Evolutionary conservation across 2,329 filamentous ascomycete species (phyloP).

Genomic region (Exophiala phaeomuriformis): DNA sequence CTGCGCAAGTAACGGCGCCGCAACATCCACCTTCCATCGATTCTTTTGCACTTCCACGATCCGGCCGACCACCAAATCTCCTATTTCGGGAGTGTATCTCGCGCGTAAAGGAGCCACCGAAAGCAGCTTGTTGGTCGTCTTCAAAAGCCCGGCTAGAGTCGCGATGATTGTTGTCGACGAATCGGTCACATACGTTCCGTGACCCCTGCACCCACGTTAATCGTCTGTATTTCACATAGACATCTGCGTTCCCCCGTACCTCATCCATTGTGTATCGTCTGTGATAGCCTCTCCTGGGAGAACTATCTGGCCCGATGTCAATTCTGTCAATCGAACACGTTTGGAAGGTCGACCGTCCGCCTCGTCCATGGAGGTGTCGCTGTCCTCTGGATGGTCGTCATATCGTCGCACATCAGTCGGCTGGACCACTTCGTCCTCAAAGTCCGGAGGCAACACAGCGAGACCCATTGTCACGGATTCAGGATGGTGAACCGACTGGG

Average conservation of each 20-base stretch:
- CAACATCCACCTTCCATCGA: conserved; percentile 92
- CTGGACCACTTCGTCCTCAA: conserved; percentile 31
- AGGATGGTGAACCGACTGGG: no score
- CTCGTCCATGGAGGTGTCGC: conserved; percentile 43
- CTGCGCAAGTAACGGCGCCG: conserved; percentile 74
- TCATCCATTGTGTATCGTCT: conserved; percentile 94
- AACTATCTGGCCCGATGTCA: conserved; percentile 51
- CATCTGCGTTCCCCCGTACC: conserved; percentile 8
- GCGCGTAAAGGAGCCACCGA: conserved; percentile 84
- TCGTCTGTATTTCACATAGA: conserved; percentile 38
- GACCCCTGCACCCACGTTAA: conserved; percentile 54
- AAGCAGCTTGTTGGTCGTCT: conserved; percentile 93
- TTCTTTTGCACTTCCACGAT: conserved; percentile 91
- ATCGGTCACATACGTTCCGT: conserved; percentile 66
- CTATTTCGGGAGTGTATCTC: conserved; percentile 91
- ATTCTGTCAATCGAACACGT: conserved; percentile 32
- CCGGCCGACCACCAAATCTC: conserved; percentile 86
- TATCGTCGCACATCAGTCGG: conserved; percentile 26
- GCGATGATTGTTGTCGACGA: conserved; percentile 63
- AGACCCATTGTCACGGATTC: conserved; percentile 45
- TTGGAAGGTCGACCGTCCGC: conserved; percentile 40
- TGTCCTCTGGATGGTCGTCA: conserved; percentile 40
- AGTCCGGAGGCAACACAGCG: conserved; percentile 50
- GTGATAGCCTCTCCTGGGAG: conserved; percentile 87
- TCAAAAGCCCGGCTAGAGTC: conserved; percentile 81